A percentile compares a stretch with the other conserved stretches of the same genome.
phyloP scores from a whole-genome alignment of 2,329 filamentous ascomycete genomes.

The Pseudocercospora cruenta region DNA sequence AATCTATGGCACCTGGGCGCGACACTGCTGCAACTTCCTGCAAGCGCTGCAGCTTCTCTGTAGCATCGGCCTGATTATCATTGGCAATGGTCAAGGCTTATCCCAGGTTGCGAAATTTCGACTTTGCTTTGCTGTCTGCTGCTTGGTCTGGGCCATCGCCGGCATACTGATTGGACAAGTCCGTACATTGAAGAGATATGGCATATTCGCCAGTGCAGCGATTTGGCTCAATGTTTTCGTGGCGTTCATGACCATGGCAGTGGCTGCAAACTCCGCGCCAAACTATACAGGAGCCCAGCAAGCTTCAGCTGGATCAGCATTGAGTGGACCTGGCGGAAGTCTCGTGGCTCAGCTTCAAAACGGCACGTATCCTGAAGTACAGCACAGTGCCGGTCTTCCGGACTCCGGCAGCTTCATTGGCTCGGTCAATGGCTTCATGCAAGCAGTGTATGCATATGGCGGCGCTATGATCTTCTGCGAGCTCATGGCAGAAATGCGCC shows the following conservation, averaged over 20 bases:
- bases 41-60: slow-evolving; percentile 50
- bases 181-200: slow-evolving; percentile 58
- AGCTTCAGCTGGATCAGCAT: slow-evolving; percentile 28
- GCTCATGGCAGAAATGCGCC: slow-evolving; percentile 59
- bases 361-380: slow-evolving; percentile 23
- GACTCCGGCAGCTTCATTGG: slow-evolving; percentile 21
- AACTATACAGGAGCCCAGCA: slow-evolving; percentile 40
- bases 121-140: slow-evolving; percentile 56
- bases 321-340: slow-evolving; percentile 30
- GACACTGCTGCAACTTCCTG: slow-evolving; percentile 44
- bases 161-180: slow-evolving; percentile 62
- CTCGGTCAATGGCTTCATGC: slow-evolving; percentile 30
- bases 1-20: slow-evolving; percentile 42
- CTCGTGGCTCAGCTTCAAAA: slow-evolving; percentile 12
- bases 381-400: slow-evolving; percentile 22
- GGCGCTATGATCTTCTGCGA: slow-evolving; percentile 61
- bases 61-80: slow-evolving; percentile 56
- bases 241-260: slow-evolving; percentile 56
- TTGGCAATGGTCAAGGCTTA: slow-evolving; percentile 58
- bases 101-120: slow-evolving; percentile 53
- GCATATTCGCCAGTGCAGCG: slow-evolving; percentile 60
- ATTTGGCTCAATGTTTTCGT: slow-evolving; percentile 60
- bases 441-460: slow-evolving; percentile 48
- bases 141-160: slow-evolving; percentile 51
- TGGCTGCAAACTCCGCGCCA: slow-evolving; percentile 56